Evolutionary conservation across 345 rosid species (phyloP), one percentile per base, ranked within the genome.

Genomic region (Moricandia moricandioides): DNA sequence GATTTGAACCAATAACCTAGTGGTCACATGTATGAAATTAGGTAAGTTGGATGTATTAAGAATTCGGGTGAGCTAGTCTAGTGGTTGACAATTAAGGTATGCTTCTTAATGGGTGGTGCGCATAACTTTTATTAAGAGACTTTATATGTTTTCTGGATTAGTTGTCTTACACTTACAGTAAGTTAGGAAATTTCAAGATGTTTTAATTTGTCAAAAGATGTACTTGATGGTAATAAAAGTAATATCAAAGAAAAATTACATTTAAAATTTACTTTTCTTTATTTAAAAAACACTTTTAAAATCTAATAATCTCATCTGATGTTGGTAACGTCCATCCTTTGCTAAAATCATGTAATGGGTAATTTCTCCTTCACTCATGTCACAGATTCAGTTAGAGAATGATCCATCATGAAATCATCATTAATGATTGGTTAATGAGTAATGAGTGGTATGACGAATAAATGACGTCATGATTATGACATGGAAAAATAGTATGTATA

Each of bases 371-470:
- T n/a, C 51, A 43, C 51, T 43, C 51, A 13, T 43, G 51, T 43
- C 7, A 43, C 51, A 13, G 51, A 43, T 43, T 13, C 51, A 43
- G 17, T 43, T 5, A 2, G 13, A 43, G 12, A 13, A 43, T 43
- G 51, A 24, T 54, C 45, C 43, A 71, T 57, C 17, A 45, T 18
- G 72, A 49, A 60, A 77, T 70, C 76, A 31, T 65, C 66, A 63
- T 30, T 40, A 31, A 13, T 39, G 21, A 37, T 69, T n/a, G 54
- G 51, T 66, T 30, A 29, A 52, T 62, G 8, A 61, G 39, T 57
- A 39, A 49, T 47, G 78, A 55, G 62, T 68, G 18, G 33, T 75
- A 59, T 59, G 59, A 66, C 26, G 10, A 61, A 11, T 33, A 10
- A 24, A 47, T 14, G 54, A 47, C 14, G 54, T 47, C 18, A 24